Percentiles rank a stretch among this genome's conserved stretches.
Evolutionary conservation across 129 eudicot species (phyloP).

Genomic region (Flaveria linearis): DNA sequence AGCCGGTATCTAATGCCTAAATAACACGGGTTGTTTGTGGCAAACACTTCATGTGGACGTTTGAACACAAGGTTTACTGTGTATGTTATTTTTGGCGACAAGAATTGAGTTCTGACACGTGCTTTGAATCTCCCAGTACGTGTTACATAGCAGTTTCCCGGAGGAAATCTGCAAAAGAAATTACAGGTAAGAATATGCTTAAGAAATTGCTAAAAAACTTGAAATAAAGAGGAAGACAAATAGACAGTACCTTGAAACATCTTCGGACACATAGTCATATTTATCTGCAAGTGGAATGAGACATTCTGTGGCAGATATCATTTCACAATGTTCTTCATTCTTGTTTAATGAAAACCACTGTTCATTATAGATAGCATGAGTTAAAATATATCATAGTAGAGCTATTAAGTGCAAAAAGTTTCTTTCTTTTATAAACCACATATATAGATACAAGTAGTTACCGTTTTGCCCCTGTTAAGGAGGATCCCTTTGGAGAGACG

Average conservation of each 20-base stretch:
- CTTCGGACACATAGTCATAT: neutral
- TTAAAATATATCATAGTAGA: neutral
- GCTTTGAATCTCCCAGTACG: too few relatives aligned
- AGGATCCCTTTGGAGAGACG: constrained; percentile 18
- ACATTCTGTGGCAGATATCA: constrained; percentile 14
- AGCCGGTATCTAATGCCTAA: neutral
- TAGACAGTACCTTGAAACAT: neutral
- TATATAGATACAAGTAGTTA: neutral
- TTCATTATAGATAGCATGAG: neutral
- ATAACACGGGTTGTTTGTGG: neutral
- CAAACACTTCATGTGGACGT: neutral
- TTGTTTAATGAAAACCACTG: constrained; percentile 13
- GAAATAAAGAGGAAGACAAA: too few relatives aligned
- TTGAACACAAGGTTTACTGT: constrained; percentile 17
- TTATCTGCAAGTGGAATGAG: neutral
- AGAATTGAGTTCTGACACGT: neutral
- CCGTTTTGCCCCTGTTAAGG: constrained; percentile 14
- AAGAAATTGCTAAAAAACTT: neutral
- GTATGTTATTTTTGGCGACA: neutral
- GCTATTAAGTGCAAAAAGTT: neutral
- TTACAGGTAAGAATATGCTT: neutral
- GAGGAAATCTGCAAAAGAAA: neutral
- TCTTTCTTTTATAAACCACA: neutral
- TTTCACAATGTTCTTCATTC: neutral
- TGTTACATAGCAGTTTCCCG: neutral